Percentiles rank a stretch among this genome's conserved stretches.
Conservation (phyloP, 2,329 filamentous ascomycete species). For the Phaeosphaeriaceae sp. region DNA sequence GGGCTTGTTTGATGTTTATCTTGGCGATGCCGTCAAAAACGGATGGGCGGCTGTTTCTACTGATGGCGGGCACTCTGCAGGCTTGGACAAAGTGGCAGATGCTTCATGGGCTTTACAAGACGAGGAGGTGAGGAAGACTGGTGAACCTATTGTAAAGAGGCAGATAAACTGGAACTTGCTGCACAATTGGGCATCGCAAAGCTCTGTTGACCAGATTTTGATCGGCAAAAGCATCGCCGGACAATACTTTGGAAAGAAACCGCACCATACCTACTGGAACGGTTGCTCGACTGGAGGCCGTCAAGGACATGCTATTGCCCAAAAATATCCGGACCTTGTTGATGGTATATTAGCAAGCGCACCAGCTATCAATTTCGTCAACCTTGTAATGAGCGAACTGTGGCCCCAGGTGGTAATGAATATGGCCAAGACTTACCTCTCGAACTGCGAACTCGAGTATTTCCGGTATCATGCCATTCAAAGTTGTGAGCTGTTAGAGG, state of each 20-base stretch:
- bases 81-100: constrained; percentile 9
- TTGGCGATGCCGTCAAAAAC: constrained; percentile 32
- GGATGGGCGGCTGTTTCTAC: constrained; percentile 44
- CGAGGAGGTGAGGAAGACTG: background rate
- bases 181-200: constrained; percentile 47
- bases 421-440: constrained; percentile 24
- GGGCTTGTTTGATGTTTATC: constrained; percentile 30
- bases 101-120: constrained; percentile 27
- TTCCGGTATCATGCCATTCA: constrained; percentile 28
- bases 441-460: constrained; percentile 36
- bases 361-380: constrained; percentile 35
- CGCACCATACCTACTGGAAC: constrained; percentile 44
- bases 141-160: background rate
- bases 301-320: constrained; percentile 44
- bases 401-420: constrained; percentile 41
- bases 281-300: constrained; percentile 46
- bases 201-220: constrained; percentile 44
- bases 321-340: constrained; percentile 38
- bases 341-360: constrained; percentile 46
- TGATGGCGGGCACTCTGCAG: constrained; percentile 37
- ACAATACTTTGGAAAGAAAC: constrained; percentile 42
- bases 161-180: constrained; percentile 38
- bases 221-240: constrained; percentile 44
- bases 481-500: constrained; percentile 36
- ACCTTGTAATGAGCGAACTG: constrained; percentile 25